These are phyloP conservation scores for Setomelanomma holmii DNA, from an alignment of 2,329 filamentous ascomycete genomes.

Conservation along the genomic window DNA sequence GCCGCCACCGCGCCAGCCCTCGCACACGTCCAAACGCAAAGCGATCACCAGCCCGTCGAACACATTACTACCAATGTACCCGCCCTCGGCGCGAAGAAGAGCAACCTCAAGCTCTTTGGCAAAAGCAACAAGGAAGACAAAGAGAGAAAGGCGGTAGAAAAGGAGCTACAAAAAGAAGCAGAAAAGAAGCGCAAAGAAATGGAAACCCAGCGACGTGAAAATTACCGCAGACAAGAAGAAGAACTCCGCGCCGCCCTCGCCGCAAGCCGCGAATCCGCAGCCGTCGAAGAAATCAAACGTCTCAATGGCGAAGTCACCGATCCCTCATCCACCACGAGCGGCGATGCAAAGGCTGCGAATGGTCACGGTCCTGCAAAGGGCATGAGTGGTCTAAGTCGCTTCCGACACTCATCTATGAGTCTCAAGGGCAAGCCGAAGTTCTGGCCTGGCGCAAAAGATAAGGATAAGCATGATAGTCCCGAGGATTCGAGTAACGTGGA, in stretches of 20 bases:
- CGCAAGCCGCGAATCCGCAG: slow-evolving; percentile 69
- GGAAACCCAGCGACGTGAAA: slow-evolving; percentile 60
- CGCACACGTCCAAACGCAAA: slow-evolving; percentile 42
- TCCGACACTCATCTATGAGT: slow-evolving; percentile 77
- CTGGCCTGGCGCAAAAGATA: slow-evolving; percentile 61
- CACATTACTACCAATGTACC: slow-evolving; percentile 42
- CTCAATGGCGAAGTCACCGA: slow-evolving; percentile 11
- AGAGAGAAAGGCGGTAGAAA: slow-evolving; percentile 65
- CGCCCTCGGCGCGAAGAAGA: slow-evolving; percentile 45
- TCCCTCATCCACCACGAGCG: not conserved
- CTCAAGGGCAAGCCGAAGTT: slow-evolving; percentile 78
- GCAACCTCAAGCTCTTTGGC: slow-evolving; percentile 55
- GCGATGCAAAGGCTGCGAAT: slow-evolving; percentile 36
- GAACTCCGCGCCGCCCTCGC: slow-evolving; percentile 70
- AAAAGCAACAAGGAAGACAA: slow-evolving; percentile 72
- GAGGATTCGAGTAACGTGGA: slow-evolving; percentile 24
- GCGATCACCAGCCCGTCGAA: slow-evolving; percentile 41
- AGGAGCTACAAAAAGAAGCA: slow-evolving; percentile 57
- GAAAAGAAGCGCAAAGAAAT: slow-evolving; percentile 58
- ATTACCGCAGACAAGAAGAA: slow-evolving; percentile 65
- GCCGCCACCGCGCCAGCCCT: slow-evolving; percentile 66
- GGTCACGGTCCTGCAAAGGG: slow-evolving; percentile 46
- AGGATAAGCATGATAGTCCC: slow-evolving; percentile 36
- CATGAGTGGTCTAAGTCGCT: slow-evolving; percentile 64
- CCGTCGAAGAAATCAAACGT: slow-evolving; percentile 51